Evolutionary conservation across 169 alveolate genomes (phyloP).

Genomic region (Eimeria necatrix): DNA sequence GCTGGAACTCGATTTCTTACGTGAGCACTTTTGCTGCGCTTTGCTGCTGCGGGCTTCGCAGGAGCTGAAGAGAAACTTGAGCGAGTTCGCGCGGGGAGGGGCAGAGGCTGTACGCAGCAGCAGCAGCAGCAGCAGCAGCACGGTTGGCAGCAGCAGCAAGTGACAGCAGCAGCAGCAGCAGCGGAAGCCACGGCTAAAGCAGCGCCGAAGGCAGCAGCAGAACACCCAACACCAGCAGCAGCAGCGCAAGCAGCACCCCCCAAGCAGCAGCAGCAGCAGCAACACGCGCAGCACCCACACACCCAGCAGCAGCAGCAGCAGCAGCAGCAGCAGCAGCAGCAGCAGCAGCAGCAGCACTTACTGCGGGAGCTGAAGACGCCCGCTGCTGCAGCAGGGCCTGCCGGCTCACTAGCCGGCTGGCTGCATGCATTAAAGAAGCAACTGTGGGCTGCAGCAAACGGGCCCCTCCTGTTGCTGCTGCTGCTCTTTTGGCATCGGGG

Average conservation of each 20-base stretch:
- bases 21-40: constrained; percentile 37
- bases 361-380: constrained; percentile 5
- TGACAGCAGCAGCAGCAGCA: constrained; percentile 20
- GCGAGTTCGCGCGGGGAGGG: not conserved
- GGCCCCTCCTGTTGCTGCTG: constrained; percentile 34
- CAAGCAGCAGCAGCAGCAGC: constrained; percentile 14
- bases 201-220: not conserved
- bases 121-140: too few species aligned
- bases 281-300: not conserved
- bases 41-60: not conserved
- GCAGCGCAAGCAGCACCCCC: not conserved
- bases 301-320: not conserved
- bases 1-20: not conserved
- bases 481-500: constrained; percentile 11
- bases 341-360: not conserved
- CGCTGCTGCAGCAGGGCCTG: not conserved
- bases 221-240: not conserved
- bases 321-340: constrained; percentile 39
- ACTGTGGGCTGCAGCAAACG: constrained; percentile 53
- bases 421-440: constrained; percentile 15
- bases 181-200: not conserved
- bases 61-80: not conserved
- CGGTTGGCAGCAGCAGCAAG: too few species aligned
- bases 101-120: not conserved
- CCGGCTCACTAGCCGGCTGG: not conserved